These are phyloP conservation scores for Trichosanthes cucumerina DNA, from an alignment of 306 rosid species.

Conservation along the genomic window DNA sequence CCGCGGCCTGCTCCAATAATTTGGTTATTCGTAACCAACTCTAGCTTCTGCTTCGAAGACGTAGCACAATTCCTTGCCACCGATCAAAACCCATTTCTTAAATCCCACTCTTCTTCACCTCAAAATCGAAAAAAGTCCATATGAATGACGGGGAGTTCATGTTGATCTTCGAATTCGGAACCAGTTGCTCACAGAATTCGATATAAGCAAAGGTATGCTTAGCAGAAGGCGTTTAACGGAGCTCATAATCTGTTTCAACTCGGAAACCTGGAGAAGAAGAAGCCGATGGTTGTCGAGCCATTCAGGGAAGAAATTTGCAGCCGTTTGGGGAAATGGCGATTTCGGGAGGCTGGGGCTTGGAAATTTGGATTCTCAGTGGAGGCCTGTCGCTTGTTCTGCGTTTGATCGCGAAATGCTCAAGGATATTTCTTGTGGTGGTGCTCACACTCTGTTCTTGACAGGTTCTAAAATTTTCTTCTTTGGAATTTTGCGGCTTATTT, in stretches of 20 bases:
- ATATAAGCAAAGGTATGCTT: not conserved
- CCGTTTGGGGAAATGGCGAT: conserved; percentile 89
- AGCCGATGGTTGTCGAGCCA: conserved; percentile 23
- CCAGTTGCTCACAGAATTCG: not conserved
- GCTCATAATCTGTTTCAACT: not conserved
- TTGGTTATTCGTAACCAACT: too few species aligned
- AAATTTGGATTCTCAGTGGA: conserved; percentile 69
- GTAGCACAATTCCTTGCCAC: not conserved
- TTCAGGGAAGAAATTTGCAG: conserved; percentile 45
- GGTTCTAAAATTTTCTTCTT: conserved; percentile 23
- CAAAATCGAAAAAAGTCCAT: not conserved
- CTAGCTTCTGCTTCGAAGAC: not conserved
- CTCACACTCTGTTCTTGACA: conserved; percentile 88
- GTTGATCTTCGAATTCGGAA: not conserved
- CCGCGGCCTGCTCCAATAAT: too few species aligned
- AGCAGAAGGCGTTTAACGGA: not conserved
- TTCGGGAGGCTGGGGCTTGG: conserved; percentile 79
- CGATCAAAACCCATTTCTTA: conserved; percentile 2
- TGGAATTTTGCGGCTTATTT: not conserved
- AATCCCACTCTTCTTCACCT: not conserved
- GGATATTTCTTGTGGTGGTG: conserved; percentile 87
- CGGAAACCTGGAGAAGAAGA: conserved; percentile 9
- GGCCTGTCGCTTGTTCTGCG: conserved; percentile 43
- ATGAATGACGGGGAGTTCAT: not conserved
- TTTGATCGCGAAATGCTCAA: conserved; percentile 32